Conservation (phyloP, 164 flowering plant species). For the Pachysandra terminalis region DNA sequence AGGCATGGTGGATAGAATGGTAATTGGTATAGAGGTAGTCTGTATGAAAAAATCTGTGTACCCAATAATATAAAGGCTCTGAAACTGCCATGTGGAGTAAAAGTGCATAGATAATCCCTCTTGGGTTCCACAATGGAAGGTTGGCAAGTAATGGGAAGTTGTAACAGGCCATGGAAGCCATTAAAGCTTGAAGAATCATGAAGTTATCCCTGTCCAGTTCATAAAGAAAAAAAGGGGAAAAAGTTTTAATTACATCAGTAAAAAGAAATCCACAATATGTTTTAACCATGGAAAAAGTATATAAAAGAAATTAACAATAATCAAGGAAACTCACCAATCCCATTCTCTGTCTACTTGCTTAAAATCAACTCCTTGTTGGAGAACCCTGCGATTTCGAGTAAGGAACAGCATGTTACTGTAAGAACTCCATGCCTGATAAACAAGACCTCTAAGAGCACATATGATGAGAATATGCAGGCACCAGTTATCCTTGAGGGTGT, state of each 20-base stretch:
- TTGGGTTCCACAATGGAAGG: conserved; percentile 58
- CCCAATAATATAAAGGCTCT: conserved; percentile 75
- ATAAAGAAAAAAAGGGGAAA: not conserved
- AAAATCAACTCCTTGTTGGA: conserved; percentile 52
- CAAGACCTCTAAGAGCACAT: conserved; percentile 40
- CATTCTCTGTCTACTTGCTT: conserved; percentile 80
- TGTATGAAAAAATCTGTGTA: conserved; percentile 51
- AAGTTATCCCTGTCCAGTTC: conserved; percentile 69
- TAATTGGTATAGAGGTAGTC: conserved; percentile 41
- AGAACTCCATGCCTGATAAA: conserved; percentile 53
- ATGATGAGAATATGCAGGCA: conserved; percentile 57
- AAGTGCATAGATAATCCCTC: conserved; percentile 42
- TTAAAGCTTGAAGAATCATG: conserved; percentile 61
- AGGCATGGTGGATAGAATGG: conserved; percentile 80
- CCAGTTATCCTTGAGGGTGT: conserved; percentile 28
- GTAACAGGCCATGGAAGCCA: conserved; percentile 42
- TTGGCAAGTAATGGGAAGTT: conserved; percentile 34
- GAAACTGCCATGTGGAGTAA: conserved; percentile 60
- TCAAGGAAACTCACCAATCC: conserved; percentile 55
- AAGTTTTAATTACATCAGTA: not conserved
- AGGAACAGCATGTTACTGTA: conserved; percentile 52
- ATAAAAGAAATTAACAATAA: not conserved
- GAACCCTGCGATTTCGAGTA: conserved; percentile 42
- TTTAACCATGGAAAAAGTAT: too few relatives aligned
- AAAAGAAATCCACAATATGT: not conserved